Conservation (phyloP, 2,329 filamentous ascomycete species). For the Neofusicoccum ribis region DNA sequence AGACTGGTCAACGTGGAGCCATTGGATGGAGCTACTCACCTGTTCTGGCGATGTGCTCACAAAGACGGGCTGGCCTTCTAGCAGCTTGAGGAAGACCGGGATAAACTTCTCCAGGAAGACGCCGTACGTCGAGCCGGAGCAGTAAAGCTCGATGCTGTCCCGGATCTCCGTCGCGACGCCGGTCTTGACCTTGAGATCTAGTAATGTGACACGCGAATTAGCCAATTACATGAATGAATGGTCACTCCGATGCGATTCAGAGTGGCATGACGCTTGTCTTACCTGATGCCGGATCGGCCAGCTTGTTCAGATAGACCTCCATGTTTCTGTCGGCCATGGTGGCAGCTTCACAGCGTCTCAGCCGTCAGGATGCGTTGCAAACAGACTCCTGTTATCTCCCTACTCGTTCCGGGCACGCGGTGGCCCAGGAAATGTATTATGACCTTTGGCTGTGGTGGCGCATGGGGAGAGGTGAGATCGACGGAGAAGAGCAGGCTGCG, state of each 20-base stretch:
- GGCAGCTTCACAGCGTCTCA: slow-evolving; percentile 12
- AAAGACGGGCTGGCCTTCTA: slow-evolving; percentile 86
- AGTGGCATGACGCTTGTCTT: slow-evolving; percentile 19
- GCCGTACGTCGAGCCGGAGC: slow-evolving; percentile 72
- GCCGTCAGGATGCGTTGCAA: neutral
- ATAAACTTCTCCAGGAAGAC: slow-evolving; percentile 84
- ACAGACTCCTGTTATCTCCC: neutral
- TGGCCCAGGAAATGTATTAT: neutral
- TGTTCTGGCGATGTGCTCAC: slow-evolving; percentile 88
- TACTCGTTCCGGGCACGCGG: neutral
- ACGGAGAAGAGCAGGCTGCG: slow-evolving; percentile 9
- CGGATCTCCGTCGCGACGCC: slow-evolving; percentile 83
- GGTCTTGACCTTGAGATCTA: slow-evolving; percentile 79
- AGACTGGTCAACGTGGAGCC: too few species aligned
- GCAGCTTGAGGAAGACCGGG: slow-evolving; percentile 82
- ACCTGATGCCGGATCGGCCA: slow-evolving; percentile 45
- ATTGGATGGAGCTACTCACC: slow-evolving; percentile 50
- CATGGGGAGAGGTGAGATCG: neutral
- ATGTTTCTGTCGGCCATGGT: slow-evolving; percentile 44
- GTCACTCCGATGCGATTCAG: neutral
- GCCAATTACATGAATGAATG: neutral
- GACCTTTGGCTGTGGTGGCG: slow-evolving; percentile 5
- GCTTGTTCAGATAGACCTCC: slow-evolving; percentile 49
- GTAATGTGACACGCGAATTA: neutral
- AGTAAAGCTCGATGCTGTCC: slow-evolving; percentile 89